A percentile compares a stretch with the other conserved stretches of the same genome.
These are phyloP conservation scores for Penicillium sp. DNA, from an alignment of 2,329 filamentous ascomycete species.

Conservation along the genomic window DNA sequence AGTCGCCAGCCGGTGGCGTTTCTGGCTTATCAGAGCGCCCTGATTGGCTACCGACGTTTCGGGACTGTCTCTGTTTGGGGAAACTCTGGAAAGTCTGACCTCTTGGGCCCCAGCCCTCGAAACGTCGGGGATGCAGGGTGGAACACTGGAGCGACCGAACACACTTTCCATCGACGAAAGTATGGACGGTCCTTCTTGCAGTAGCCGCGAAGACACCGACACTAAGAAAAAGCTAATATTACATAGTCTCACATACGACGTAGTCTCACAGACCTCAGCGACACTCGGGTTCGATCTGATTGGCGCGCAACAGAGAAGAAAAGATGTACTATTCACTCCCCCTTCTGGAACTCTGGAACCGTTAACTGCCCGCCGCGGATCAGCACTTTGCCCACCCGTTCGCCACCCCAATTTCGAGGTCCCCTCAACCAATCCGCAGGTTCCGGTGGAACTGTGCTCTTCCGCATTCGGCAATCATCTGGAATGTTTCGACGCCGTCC, in stretches of 20 bases:
- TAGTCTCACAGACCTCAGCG: not conserved
- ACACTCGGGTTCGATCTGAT: not conserved
- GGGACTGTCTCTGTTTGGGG: not conserved
- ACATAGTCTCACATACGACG: too few relatives aligned
- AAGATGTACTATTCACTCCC: too few relatives aligned
- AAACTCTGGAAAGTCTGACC: not conserved
- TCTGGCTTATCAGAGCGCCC: constrained; percentile 17
- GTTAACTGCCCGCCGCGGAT: not conserved
- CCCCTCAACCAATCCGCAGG: not conserved
- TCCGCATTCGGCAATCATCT: constrained; percentile 15
- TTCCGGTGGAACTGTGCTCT: not conserved
- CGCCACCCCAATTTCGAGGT: not conserved
- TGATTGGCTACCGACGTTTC: constrained; percentile 22
- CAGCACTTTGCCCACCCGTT: not conserved
- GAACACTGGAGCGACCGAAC: not conserved
- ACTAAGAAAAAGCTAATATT: too few relatives aligned
- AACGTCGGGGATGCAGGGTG: too few relatives aligned
- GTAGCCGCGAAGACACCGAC: not conserved
- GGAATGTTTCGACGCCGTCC: constrained; percentile 8
- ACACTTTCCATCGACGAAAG: not conserved
- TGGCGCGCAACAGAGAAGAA: not conserved
- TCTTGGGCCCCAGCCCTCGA: not conserved
- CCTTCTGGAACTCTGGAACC: too few relatives aligned
- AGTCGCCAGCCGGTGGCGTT: constrained; percentile 19
- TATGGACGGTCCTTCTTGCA: not conserved